phyloP scores from a whole-genome alignment of 1,139 yeast species.

The Diutina ranongensis region DNA sequence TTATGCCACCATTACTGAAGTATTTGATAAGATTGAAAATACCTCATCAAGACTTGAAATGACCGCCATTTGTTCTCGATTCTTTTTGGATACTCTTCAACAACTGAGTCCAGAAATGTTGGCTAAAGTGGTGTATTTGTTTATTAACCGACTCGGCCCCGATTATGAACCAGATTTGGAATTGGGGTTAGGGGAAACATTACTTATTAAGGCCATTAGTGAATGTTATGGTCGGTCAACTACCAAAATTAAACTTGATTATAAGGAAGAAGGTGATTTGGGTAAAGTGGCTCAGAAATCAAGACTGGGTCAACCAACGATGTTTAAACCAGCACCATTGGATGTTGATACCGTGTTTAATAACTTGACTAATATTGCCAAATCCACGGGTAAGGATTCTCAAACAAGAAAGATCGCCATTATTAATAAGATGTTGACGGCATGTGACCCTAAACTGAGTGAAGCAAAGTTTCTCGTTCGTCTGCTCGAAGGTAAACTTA shows the following conservation, averaged over 20 bases:
- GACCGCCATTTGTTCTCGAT: constrained; percentile 23
- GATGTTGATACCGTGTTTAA: constrained; percentile 64
- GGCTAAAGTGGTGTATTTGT: constrained; percentile 65
- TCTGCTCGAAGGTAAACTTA: constrained; percentile 81
- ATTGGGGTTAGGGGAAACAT: constrained; percentile 83
- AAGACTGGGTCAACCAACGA: constrained; percentile 75
- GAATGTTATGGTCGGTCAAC: constrained; percentile 81
- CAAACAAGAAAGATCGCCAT: constrained; percentile 66
- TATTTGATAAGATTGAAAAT: background rate
- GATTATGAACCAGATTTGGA: constrained; percentile 88
- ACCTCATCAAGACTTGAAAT: background rate
- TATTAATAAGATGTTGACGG: constrained; percentile 75
- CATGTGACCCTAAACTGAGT: constrained; percentile 55
- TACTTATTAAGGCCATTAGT: constrained; percentile 76
- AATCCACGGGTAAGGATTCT: constrained; percentile 71
- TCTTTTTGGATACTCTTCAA: constrained; percentile 4
- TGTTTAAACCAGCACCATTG: constrained; percentile 84
- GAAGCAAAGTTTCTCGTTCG: constrained; percentile 89
- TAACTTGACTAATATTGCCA: constrained; percentile 67
- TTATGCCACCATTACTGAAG: background rate
- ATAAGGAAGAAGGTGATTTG: constrained; percentile 74
- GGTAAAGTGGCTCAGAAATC: constrained; percentile 85
- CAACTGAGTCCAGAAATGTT: constrained; percentile 41
- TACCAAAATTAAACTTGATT: constrained; percentile 61
- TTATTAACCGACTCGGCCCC: constrained; percentile 85